Evolutionary conservation across 1,284 basidiomycete genomes (phyloP), one percentile per base, ranked within the genome.

Genomic region (Cryptococcus sp.): DNA sequence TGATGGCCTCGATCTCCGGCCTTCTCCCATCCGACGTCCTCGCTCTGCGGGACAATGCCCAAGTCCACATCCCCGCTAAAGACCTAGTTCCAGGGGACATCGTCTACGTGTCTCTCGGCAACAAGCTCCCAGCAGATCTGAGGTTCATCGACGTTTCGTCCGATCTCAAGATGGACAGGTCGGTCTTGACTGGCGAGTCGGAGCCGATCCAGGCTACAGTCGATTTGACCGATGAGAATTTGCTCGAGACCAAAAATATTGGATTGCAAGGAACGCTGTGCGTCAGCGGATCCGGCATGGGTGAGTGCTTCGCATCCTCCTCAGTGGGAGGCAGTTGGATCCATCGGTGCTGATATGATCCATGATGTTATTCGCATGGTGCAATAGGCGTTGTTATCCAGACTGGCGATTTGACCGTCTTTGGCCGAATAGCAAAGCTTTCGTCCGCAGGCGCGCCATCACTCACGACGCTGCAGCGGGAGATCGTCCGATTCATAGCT

Each of bases 231-330:
- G 83, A 84, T 13, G 77, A 82, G 20, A 87, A 85, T 57, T 79
- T 84, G 20, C 81, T 86, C 7, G 85, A 86, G 67, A 84, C 83
- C n/a, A 80, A 82, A 62, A 88, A 88, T 71, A 79, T 88, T 47
- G 85, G 84, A 3, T 78, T 88, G 15, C 84, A 85, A 73, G 86
- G 86, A 15, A 87, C 86, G 0, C 80, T 85, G 25, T 85, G 85
- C 64, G 82, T 84, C 1, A 82, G 83, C 48, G 86, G 87, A 5
- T 82, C 73, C 25, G 86, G 84, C 52, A 76, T 77, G n/a, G 86
- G 83, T 68, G 45, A 59, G 65, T 59, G 19, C 10, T 38, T 11
- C 30, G 30, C 17, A 30, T 52, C 20, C 25, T 23, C 15, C 8
- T 7, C 35, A 35, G 16, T 49, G 15, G 41, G 25, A 8, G 13